Evolutionary conservation across 2,329 filamentous ascomycete genomes (phyloP).

Genomic region (Penicillium hordei): DNA sequence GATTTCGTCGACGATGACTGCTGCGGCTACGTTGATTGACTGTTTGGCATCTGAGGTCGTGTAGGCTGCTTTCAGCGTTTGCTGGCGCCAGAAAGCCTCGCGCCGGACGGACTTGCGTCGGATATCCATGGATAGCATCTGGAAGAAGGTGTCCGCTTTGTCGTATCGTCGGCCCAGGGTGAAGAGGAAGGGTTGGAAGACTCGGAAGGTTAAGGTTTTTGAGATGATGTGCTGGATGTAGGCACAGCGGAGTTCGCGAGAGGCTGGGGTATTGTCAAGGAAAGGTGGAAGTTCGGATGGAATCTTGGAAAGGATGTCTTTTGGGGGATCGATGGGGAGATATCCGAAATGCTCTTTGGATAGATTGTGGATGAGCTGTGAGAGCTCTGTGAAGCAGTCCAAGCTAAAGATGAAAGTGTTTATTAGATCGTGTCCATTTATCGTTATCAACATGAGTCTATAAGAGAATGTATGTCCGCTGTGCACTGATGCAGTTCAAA

Average conservation of each 20-base stretch:
- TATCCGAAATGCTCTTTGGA: conserved; percentile 54
- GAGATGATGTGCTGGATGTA: conserved; percentile 59
- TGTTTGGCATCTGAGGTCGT: conserved; percentile 58
- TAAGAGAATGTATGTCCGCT: conserved; percentile 14
- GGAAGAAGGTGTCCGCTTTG: conserved; percentile 57
- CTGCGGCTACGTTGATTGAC: conserved; percentile 56
- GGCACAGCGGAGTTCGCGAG: conserved; percentile 53
- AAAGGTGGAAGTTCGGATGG: conserved; percentile 56
- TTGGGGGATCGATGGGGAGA: conserved; percentile 51
- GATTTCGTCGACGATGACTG: conserved; percentile 58
- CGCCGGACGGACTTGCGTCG: conserved; percentile 57
- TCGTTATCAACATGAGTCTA: conserved; percentile 34
- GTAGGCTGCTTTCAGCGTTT: conserved; percentile 58
- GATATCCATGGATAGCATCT: conserved; percentile 56
- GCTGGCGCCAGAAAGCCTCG: conserved; percentile 59
- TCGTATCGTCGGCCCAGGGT: conserved; percentile 55
- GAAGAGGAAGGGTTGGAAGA: conserved; percentile 60
- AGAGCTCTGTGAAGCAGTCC: conserved; percentile 54
- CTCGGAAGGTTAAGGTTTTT: conserved; percentile 55
- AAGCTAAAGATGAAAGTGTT: conserved; percentile 44
- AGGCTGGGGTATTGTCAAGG: conserved; percentile 53
- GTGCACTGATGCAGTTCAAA: conserved; percentile 10
- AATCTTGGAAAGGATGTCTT: conserved; percentile 53
- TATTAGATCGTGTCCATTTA: conserved; percentile 47
- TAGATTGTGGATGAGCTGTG: conserved; percentile 53